Evolutionary conservation across 192 early-diverging fungal genomes (phyloP), one percentile per base, ranked within the genome.

Genomic region (Kappamyces sp.): DNA sequence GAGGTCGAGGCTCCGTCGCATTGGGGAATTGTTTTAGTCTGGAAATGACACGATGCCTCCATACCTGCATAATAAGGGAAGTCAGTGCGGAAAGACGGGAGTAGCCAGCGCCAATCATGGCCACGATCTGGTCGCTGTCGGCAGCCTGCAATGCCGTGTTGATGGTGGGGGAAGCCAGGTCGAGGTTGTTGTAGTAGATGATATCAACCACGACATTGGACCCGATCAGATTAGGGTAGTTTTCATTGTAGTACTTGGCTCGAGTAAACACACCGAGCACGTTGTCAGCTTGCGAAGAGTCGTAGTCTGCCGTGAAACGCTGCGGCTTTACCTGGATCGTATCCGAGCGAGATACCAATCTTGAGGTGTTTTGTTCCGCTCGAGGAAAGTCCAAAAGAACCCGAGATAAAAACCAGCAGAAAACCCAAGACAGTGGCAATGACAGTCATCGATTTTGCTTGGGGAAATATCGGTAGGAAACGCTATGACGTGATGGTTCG

Each of bases 1-100:
- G 22, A 35, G 31, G 61, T 63, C 4, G 69, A 61, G 9, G 54
- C 34, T 15, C 69, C 69, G 45, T 63, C 61, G 61, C 69, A 71
- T 5, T 61, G 33, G 2, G 58, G 59, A 11, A 63, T 42, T 22
- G 22, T 22, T 22, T 22, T 22, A 22, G 22, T 22, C 22, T 22
- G 22, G 22, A 22, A 22, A 22, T 22, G 22, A 22, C 22, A 0
- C 22, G 22, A 22, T 22, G 22, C 22, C 22, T 22, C 22, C 22
- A 22, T 22, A 22, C 22, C 22, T 55, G 54, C 36, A 55, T 30
- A 4, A 55, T 38, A 15, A 55, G 45, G 32, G 54, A 55, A 2
- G 54, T 33, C 4, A 55, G 30, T 5, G 45, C 45, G 35, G 54
- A 33, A n/a, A 33, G 9, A 2, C 40, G 45, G 31, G 34, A 38